A percentile compares a stretch with the other conserved stretches of the same genome.
These are phyloP conservation scores for Spergularia azorica DNA, from an alignment of 179 eudicot species.

Conservation along the genomic window DNA sequence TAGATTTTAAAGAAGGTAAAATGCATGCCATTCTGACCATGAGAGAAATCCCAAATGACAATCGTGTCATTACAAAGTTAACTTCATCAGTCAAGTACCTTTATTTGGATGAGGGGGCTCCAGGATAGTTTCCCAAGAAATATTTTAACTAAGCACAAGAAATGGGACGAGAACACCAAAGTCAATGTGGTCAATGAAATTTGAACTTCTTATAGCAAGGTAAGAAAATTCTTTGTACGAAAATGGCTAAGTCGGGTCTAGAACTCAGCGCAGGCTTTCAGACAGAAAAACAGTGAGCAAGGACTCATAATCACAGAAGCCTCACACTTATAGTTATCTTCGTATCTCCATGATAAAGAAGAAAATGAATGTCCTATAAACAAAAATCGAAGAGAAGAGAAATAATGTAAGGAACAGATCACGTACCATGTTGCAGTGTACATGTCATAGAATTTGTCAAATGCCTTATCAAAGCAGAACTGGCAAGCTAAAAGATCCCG, in stretches of 20 bases:
- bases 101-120: background rate
- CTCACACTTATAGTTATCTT: background rate
- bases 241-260: background rate
- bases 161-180: background rate
- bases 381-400: background rate
- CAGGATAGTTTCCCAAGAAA: background rate
- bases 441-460: conserved; percentile 88
- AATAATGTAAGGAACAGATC: conserved; percentile 5
- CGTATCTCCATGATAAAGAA: background rate
- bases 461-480: conserved; percentile 78
- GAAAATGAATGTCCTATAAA: background rate
- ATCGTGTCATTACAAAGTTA: background rate
- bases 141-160: background rate
- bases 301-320: background rate
- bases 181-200: background rate
- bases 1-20: background rate
- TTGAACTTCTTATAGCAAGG: background rate
- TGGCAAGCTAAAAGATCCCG: conserved; percentile 83
- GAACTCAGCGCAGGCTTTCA: background rate
- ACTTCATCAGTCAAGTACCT: background rate
- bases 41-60: background rate
- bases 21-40: background rate
- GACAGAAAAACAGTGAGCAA: conserved; percentile 6
- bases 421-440: conserved; percentile 76
- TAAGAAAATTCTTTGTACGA: background rate